Base-by-base conservation (phyloP, 768 basidiomycete genomes). In the Boletus sp. region DNA sequence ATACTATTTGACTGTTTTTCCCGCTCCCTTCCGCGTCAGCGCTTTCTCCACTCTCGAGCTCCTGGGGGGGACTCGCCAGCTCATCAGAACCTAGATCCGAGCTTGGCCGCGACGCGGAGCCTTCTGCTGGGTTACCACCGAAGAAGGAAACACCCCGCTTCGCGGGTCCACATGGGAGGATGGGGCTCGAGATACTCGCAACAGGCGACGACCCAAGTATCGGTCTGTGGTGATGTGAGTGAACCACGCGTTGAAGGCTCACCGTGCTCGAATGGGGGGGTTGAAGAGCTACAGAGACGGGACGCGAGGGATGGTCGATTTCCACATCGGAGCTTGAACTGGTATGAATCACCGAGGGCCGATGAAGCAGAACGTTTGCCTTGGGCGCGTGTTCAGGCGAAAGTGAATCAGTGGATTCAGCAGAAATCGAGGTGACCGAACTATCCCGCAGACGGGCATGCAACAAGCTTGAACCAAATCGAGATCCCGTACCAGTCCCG, bases 401-500 rank as follows among this genome's bases (percentile, higher is more conserved):
- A 32, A 53, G 48, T 5, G 67, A 68, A 36, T 62, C 66, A 5
- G 52, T 58, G 32, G 72, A 66, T 29, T 50, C 50, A 40, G 51
- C 55, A 39, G 70, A 71, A 45, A 70, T 37, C 41, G 71, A 72
- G 17, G 71, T 72, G n/a, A 53, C 70, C 7, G 72, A 72, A 20
- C 70, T 68, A 17, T 68, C 71, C 48, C 52, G 56, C 46, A 72
- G 46, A 57, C 63, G 62, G 53, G 52, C 37, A 24, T 46, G 64
- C 52, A 72, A 47, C 45, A 65, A 53, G 46, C 64, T 61, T 50
- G 64, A 62, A 50, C 67, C 59, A 45, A 71, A 60, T 14, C 50
- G 59, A 44, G 71, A 71, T 14, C 64, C 56, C 7, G 60, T 60
- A 8, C 62, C 61, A 32, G 68, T 65, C 12, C 64, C 64, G 12